Conservation (phyloP, 352 stramenopile genomes). For the Elongisporangium anandrum region DNA sequence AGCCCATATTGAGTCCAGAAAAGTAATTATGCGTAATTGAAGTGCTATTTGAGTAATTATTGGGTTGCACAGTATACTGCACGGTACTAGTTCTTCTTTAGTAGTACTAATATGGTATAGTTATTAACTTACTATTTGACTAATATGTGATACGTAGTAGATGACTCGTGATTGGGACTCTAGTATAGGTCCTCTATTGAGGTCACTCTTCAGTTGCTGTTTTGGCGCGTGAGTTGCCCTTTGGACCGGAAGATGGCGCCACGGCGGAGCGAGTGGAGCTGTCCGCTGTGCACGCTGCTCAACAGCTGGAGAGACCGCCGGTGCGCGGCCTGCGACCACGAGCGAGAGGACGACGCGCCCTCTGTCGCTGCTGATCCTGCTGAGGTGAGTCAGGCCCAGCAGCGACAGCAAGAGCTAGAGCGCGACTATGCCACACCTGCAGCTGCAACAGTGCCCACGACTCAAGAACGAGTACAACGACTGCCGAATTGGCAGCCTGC, state of each 20-base stretch:
- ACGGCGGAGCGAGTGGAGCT: slow-evolving; percentile 46
- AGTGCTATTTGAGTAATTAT: slow-evolving; percentile 3
- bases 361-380: slow-evolving; percentile 2
- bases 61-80: no score
- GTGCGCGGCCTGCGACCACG: slow-evolving; percentile 53
- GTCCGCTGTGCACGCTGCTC: slow-evolving; percentile 60
- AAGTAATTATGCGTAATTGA: slow-evolving; percentile 5
- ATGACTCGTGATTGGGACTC: no score
- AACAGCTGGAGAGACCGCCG: slow-evolving; percentile 39
- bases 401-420: neutral
- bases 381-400: neutral
- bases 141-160: slow-evolving; percentile 16
- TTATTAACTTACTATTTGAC: no score
- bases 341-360: slow-evolving; percentile 12
- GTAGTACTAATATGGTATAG: no score
- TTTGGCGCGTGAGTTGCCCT: slow-evolving; percentile 12
- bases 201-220: neutral
- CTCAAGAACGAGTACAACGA: neutral
- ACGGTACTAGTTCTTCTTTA: no score
- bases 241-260: slow-evolving; percentile 20
- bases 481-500: slow-evolving; percentile 7
- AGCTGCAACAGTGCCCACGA: neutral
- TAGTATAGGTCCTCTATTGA: neutral
- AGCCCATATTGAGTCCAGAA: neutral
- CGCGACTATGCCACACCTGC: neutral